Conservation (phyloP, 345 rosid species). For the Syzygium aqueum region DNA sequence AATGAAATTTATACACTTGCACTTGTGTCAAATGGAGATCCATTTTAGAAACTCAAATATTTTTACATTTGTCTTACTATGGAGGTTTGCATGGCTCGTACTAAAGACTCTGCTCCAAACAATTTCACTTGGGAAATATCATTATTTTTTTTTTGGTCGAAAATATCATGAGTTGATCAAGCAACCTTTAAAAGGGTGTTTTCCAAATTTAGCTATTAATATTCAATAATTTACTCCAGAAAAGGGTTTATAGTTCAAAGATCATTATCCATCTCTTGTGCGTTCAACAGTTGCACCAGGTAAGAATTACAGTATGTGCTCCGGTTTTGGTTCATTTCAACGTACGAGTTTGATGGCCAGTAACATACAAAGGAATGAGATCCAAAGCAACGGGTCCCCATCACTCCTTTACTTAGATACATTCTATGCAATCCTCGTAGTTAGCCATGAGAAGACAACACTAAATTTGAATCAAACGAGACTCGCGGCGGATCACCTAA, state of each 20-base stretch:
- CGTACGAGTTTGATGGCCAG: neutral
- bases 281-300: neutral
- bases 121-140: neutral
- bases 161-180: neutral
- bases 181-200: neutral
- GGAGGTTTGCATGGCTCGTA: neutral
- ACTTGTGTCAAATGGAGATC: neutral
- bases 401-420: neutral
- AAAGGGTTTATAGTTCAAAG: neutral
- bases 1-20: neutral
- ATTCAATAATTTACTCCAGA: neutral
- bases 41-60: neutral
- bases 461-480: neutral
- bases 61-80: neutral
- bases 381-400: neutral
- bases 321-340: neutral
- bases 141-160: too few relatives aligned
- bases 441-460: neutral
- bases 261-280: neutral
- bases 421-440: neutral
- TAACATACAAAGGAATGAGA: neutral
- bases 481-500: neutral
- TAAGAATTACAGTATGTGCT: neutral
- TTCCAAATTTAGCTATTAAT: neutral
- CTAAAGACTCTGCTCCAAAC: neutral